Percentiles rank a stretch among this genome's conserved stretches.
Conservation (phyloP, 306 rosid species). For the Ammopiptanthus mongolicus region DNA sequence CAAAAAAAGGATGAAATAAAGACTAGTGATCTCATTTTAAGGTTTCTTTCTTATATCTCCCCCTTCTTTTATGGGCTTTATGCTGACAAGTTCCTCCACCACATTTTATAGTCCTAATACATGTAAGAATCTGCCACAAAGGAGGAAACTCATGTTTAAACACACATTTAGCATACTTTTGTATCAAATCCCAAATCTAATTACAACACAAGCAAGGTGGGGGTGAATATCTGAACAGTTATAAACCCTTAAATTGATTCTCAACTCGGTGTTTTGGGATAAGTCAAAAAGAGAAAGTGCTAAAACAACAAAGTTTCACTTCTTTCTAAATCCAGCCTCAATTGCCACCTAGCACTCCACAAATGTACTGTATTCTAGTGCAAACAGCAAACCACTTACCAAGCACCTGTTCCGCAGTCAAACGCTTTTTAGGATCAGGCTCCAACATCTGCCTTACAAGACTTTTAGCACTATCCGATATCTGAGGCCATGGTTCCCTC, state of each 20-base stretch:
- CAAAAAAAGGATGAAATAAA: neutral
- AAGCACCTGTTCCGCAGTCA: constrained; percentile 89
- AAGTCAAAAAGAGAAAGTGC: neutral
- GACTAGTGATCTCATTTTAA: neutral
- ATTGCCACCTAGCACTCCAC: neutral
- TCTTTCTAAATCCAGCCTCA: neutral
- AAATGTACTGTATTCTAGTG: neutral
- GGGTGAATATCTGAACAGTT: neutral
- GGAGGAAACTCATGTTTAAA: neutral
- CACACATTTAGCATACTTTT: neutral
- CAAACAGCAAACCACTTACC: constrained; percentile 50
- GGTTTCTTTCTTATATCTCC: neutral
- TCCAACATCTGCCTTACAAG: constrained; percentile 84
- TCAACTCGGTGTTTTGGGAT: neutral
- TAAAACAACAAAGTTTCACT: neutral
- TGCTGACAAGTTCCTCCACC: constrained; percentile 3
- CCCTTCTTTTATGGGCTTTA: neutral
- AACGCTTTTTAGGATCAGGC: constrained; percentile 73
- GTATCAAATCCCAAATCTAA: neutral
- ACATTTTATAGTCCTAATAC: neutral
- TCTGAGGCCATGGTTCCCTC: constrained; percentile 97
- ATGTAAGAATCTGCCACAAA: neutral
- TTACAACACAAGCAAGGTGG: neutral
- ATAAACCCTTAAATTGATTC: neutral
- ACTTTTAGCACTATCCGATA: constrained; percentile 86